Base-by-base conservation (phyloP, 345 rosid species). In the Linum usitatissimum region DNA sequence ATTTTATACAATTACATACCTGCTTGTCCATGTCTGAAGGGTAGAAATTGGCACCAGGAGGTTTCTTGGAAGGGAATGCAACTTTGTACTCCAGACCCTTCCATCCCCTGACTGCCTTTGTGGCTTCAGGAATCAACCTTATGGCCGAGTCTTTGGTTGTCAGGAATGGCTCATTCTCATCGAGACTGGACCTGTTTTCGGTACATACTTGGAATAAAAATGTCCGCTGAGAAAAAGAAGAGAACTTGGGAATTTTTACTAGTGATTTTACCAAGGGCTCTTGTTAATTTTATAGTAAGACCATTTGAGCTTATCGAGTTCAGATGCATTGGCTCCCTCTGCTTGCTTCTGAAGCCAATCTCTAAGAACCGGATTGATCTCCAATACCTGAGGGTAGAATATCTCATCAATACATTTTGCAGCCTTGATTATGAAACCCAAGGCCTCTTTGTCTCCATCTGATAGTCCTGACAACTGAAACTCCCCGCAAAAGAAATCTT, bases 11-110 rank as follows among this genome's bases (percentile, higher is more conserved):
- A n/a, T n/a, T n/a, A n/a, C n/a, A n/a, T n/a, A n/a, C n/a, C n/a
- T n/a, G n/a, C n/a, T n/a, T n/a, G n/a, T n/a, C n/a, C 98, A 92
- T 85, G 72, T 92, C 98, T n/a, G 95, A 83, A 64, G 96, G 96
- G 66, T 92, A 89, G 66, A 89, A 92, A 76, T 89, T 92, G 40
- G 93, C 95, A 65, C 95, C 91, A 55, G 93, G 89, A 54, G 98
- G 98, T 72, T 85, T 85, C 56, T n/a, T 70, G 70, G 68, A 21
- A 18, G 98, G 98, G 78, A 89, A 89, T 59, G 95, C 87, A 54
- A 79, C 84, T 76, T 78, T 86, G 72, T 85, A 89, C 72, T 86
- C 90, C 54, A 92, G 76, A 59, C 98, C 98, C 81, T 83, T 86
- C 98, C 98, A 92, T 70, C 93, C 91, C 64, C 71, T 53, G 61